Conservation (phyloP, 2,329 filamentous ascomycete species). For the Camptophora hylomeconis region DNA sequence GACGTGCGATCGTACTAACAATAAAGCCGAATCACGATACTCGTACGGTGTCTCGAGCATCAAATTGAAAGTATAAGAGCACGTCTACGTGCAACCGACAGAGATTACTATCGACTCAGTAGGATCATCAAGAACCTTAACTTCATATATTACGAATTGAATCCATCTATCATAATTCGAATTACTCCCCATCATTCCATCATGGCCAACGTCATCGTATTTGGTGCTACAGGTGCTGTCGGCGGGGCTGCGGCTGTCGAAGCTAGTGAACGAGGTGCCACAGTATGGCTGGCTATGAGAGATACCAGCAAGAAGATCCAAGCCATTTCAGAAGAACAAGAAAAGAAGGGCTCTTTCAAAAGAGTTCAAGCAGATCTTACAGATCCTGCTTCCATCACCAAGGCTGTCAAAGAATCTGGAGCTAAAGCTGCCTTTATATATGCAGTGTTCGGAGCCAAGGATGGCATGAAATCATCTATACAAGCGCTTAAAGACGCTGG, state of each 20-base stretch:
- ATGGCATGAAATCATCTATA: constrained; percentile 29
- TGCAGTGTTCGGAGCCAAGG: constrained; percentile 19
- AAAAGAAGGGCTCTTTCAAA: constrained; percentile 21
- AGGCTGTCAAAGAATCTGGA: constrained; percentile 28
- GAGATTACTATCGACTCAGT: no score
- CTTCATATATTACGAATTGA: no score
- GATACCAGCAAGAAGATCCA: constrained; percentile 30
- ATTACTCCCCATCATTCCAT: no score
- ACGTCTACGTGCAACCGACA: no score
- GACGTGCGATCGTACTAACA: no score
- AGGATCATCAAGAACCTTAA: no score
- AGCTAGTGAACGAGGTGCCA: constrained; percentile 26
- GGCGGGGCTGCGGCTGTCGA: constrained; percentile 28
- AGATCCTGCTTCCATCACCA: constrained; percentile 26
- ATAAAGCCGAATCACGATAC: no score
- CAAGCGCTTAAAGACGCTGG: constrained; percentile 33
- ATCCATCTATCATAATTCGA: no score
- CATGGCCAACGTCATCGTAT: constrained; percentile 29
- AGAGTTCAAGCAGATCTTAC: constrained; percentile 34
- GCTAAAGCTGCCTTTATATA: constrained; percentile 40
- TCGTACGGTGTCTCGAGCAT: no score
- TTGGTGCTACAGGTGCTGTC: constrained; percentile 37
- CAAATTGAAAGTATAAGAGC: no score
- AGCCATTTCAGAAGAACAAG: constrained; percentile 19
- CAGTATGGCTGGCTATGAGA: constrained; percentile 37